These are phyloP conservation scores for Mycena latifolia DNA, from an alignment of 768 basidiomycete species.

Conservation along the genomic window DNA sequence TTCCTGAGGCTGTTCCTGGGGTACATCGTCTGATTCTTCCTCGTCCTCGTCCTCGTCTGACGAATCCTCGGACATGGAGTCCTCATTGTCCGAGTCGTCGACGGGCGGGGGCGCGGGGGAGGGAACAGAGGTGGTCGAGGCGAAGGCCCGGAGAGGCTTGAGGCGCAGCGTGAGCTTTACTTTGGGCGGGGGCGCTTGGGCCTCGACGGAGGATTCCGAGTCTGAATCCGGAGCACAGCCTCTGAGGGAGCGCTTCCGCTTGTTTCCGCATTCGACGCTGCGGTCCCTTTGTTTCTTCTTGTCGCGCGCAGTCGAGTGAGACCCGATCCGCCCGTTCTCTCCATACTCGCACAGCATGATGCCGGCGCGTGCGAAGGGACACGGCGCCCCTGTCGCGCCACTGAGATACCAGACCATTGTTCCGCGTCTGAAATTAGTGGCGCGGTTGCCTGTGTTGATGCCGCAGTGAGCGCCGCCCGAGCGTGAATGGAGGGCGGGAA, in stretches of 20 bases:
- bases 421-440: slow-evolving; percentile 82
- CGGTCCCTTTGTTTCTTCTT: slow-evolving; percentile 44
- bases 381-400: slow-evolving; percentile 78
- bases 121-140: slow-evolving; percentile 27
- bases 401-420: slow-evolving; percentile 88
- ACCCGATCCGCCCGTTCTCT: slow-evolving; percentile 58
- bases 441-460: slow-evolving; percentile 54
- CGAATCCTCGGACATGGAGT: slow-evolving; percentile 54
- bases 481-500: slow-evolving; percentile 77
- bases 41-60: slow-evolving; percentile 60
- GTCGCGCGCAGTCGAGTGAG: slow-evolving; percentile 35
- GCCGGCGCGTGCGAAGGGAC: slow-evolving; percentile 81
- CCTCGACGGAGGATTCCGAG: slow-evolving; percentile 52
- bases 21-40: slow-evolving; percentile 43
- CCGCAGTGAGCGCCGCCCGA: slow-evolving; percentile 73
- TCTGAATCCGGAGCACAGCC: slow-evolving; percentile 49
- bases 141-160: slow-evolving; percentile 55
- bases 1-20: slow-evolving; percentile 34
- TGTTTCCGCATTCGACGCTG: slow-evolving; percentile 43
- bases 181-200: slow-evolving; percentile 67
- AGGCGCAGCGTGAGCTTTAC: slow-evolving; percentile 80
- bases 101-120: slow-evolving; percentile 41
- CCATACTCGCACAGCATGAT: slow-evolving; percentile 78
- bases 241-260: slow-evolving; percentile 58
- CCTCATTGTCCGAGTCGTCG: slow-evolving; percentile 54